Base-by-base conservation (phyloP, 768 basidiomycete species). In the Sarcomyxa edulis region DNA sequence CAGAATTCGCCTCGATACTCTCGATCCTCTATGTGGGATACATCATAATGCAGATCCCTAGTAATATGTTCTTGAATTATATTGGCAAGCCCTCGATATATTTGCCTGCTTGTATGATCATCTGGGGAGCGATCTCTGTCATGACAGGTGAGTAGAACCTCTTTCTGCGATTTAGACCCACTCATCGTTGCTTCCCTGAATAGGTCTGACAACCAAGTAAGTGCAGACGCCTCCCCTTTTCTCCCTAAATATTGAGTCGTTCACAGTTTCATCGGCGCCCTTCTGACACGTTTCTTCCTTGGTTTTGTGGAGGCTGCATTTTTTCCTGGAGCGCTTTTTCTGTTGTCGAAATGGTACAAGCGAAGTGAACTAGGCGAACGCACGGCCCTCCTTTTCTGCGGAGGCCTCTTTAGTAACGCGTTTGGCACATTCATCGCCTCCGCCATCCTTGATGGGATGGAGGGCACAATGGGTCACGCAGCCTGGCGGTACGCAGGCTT, bases 341-440 rank as follows among this genome's bases (percentile, higher is more conserved):
- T 80, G 2, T 60, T 81, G 18, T 79, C 78, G 1, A 78, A 75
- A 51, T 79, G 84, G 87, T 89, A 89, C 64, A 84, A 68, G 41
- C 72, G 74, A 30, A 67, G 65, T 22, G 87, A 90, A 52, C 65
- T 90, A 27, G 86, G 82, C 27, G 62, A 78, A 35, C 68, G 84
- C 37, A 83, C 74, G 9, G 81, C 85, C 5, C 53, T 83, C 32
- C 65, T 89, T 21, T 74, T 72, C 27, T 85, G 84, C 44, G 87
- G 88, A 14, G 78, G 71, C 49, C 65, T 90, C 20, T 78, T 89
- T 37, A 79, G 77, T 39, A 92, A 90, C 64, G 88, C 86, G 0
- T 88, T 90, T 53, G 87, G 88, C 3, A 71, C 84, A 2, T 62
- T 91, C 9, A 74, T 91, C 36, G 85, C 87, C 8, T 83, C 84